phyloP scores from a whole-genome alignment of 495 filamentous ascomycete species.

The Penicillium bovifimosum region DNA sequence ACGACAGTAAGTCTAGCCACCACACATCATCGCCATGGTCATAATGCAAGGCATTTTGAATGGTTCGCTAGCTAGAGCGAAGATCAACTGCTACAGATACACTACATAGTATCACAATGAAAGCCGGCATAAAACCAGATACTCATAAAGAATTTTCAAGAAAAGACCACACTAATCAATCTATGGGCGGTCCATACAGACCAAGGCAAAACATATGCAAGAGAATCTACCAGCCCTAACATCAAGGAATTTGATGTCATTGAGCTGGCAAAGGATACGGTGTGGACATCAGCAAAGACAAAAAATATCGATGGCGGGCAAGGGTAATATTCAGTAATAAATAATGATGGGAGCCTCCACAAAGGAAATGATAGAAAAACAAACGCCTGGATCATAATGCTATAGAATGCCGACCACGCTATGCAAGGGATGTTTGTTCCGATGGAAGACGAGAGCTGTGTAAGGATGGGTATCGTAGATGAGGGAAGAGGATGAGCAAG shows the following conservation, averaged over 20 bases:
- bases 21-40: background rate
- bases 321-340: constrained; percentile 1
- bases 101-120: background rate
- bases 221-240: background rate
- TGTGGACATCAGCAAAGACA: constrained; percentile 1
- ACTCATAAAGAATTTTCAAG: background rate
- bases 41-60: background rate
- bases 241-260: background rate
- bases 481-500: constrained; percentile 3
- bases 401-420: constrained; percentile 42
- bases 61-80: background rate
- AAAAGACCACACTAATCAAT: constrained; percentile 9
- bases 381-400: constrained; percentile 40
- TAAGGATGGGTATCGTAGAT: constrained; percentile 29
- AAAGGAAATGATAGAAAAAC: constrained; percentile 16
- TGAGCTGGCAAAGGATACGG: background rate
- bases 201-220: constrained; percentile 4
- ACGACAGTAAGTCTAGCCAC: background rate
- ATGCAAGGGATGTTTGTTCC: constrained; percentile 35
- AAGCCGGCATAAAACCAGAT: background rate
- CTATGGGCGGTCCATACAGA: constrained; percentile 4
- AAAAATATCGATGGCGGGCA: constrained; percentile 2
- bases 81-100: background rate
- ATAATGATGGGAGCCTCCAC: background rate
- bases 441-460: constrained; percentile 21